A percentile compares a stretch with the other conserved stretches of the same genome.
Evolutionary conservation across 257 asterid species (phyloP).

Genomic region (Rhazya stricta): DNA sequence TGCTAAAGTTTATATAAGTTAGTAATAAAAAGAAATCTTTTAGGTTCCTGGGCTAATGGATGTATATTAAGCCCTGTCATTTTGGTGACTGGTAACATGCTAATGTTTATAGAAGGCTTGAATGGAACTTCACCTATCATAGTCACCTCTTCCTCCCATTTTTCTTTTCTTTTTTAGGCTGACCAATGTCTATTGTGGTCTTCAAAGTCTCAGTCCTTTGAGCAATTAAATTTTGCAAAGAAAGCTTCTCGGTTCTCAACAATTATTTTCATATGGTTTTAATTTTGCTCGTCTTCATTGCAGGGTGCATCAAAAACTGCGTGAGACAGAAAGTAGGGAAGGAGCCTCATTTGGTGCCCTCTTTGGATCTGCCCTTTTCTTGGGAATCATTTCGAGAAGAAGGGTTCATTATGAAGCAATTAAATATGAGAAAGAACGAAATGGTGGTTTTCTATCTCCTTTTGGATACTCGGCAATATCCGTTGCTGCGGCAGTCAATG

Average conservation of each 20-base stretch:
- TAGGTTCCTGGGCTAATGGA: neutral
- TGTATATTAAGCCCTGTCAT: neutral
- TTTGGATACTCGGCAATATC: slow-evolving; percentile 75
- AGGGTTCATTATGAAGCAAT: slow-evolving; percentile 75
- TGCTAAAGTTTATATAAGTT: neutral
- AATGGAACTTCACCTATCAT: neutral
- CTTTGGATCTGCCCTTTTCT: slow-evolving; percentile 68
- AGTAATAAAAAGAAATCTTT: neutral
- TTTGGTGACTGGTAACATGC: neutral
- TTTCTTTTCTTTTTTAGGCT: neutral
- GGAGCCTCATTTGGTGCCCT: slow-evolving; percentile 85
- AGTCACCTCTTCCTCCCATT: neutral
- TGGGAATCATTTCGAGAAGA: slow-evolving; percentile 77
- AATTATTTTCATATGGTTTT: neutral
- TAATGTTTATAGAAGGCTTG: neutral
- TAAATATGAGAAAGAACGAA: slow-evolving; percentile 79
- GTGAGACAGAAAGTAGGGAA: slow-evolving; percentile 65
- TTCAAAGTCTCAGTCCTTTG: neutral
- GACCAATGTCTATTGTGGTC: slow-evolving; percentile 1
- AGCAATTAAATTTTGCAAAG: neutral
- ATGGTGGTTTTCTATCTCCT: slow-evolving; percentile 79
- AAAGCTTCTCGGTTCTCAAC: neutral
- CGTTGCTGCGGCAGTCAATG: slow-evolving; percentile 59
- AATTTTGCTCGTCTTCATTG: slow-evolving; percentile 15
- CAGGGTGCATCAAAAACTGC: slow-evolving; percentile 78